Evolutionary conservation across 345 rosid genomes (phyloP).

Genomic region (Eucalyptus tenuipes): DNA sequence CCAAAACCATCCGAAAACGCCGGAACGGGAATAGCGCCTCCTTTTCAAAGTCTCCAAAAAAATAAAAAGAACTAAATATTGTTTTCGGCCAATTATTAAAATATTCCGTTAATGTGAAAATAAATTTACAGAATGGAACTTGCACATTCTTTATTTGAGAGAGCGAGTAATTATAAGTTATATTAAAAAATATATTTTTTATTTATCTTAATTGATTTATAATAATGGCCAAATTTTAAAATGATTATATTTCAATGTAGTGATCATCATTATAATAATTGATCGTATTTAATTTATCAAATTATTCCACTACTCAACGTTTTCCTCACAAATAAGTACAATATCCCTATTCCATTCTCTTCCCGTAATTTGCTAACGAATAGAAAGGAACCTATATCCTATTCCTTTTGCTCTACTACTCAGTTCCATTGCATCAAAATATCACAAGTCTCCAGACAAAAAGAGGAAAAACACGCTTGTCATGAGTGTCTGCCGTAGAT

Average conservation of each 20-base stretch:
- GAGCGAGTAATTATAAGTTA: neutral
- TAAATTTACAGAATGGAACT: neutral
- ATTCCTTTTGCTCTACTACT: neutral
- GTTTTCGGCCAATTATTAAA: too few species aligned
- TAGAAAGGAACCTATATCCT: too few species aligned
- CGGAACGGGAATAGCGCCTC: neutral
- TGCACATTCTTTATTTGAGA: neutral
- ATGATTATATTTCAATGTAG: neutral
- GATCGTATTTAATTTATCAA: neutral
- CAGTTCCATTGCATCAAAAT: rapidly evolving
- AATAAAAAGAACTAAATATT: too few species aligned
- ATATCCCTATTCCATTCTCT: neutral
- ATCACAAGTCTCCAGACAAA: neutral
- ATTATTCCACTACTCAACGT: neutral
- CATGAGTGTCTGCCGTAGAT: too few species aligned
- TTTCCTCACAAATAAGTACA: neutral
- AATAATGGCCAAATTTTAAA: too few species aligned
- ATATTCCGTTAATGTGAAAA: neutral
- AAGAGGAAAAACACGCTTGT: neutral
- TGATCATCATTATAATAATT: neutral
- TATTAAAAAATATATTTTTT: too few species aligned
- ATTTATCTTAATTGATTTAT: too few species aligned
- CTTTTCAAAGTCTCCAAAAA: neutral
- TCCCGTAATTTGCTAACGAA: neutral
- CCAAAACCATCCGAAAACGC: neutral